Evolutionary conservation across 495 filamentous ascomycete species (phyloP).

Genomic region (Gamarada debralockiae): DNA sequence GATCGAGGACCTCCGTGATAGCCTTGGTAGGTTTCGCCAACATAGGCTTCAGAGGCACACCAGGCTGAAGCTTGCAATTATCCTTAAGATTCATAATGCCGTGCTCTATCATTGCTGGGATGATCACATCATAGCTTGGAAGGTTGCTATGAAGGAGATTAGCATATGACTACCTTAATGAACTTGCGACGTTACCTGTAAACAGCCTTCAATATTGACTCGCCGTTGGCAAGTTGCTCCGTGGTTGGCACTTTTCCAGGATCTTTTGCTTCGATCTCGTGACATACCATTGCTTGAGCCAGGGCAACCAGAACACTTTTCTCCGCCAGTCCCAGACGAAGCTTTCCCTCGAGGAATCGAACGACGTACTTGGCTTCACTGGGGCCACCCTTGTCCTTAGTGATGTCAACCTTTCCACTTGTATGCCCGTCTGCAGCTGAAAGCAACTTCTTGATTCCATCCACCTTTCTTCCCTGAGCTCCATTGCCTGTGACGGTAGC

Average conservation of each 20-base stretch:
- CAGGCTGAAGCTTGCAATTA: slow-evolving; percentile 88
- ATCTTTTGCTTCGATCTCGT: slow-evolving; percentile 67
- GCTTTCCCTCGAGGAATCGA: slow-evolving; percentile 88
- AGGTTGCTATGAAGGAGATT: slow-evolving; percentile 58
- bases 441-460: slow-evolving; percentile 89
- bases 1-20: slow-evolving; percentile 96
- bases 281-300: slow-evolving; percentile 79
- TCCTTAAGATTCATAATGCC: slow-evolving; percentile 79
- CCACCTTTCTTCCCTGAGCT: slow-evolving; percentile 85
- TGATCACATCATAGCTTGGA: slow-evolving; percentile 91
- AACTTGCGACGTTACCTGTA: slow-evolving; percentile 59
- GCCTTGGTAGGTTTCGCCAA: slow-evolving; percentile 97
- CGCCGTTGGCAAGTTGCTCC: slow-evolving; percentile 74
- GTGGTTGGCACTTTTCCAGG: slow-evolving; percentile 62
- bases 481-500: slow-evolving; percentile 84
- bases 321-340: slow-evolving; percentile 87
- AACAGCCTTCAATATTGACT: slow-evolving; percentile 80
- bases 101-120: slow-evolving; percentile 81
- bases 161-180: slow-evolving; percentile 11
- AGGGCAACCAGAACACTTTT: slow-evolving; percentile 86
- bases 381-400: slow-evolving; percentile 86
- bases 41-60: slow-evolving; percentile 97
- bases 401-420: slow-evolving; percentile 80
- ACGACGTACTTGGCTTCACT: slow-evolving; percentile 95
- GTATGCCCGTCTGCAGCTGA: slow-evolving; percentile 74